Evolutionary conservation across 75 land plant species (phyloP).

Genomic region (Ceratopteris richardii): DNA sequence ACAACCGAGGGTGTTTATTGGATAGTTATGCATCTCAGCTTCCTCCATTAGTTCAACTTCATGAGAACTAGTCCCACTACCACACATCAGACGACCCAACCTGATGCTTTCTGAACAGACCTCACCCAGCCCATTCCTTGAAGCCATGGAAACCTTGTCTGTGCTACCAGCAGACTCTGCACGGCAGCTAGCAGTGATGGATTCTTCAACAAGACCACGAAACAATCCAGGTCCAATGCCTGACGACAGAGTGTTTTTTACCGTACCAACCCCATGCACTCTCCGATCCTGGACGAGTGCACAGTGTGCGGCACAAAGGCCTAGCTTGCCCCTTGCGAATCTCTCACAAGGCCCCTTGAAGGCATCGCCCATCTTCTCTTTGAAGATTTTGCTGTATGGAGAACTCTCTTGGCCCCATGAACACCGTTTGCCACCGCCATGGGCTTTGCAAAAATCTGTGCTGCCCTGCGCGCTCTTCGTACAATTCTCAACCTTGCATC

Average conservation of each 20-base stretch:
- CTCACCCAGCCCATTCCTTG: no score
- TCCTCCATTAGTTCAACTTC: no score
- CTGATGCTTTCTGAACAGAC: no score
- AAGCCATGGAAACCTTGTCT: no score
- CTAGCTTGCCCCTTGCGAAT: slow-evolving; percentile 78
- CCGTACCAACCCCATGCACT: slow-evolving; percentile 59
- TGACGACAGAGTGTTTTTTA: slow-evolving; percentile 6
- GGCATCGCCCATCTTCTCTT: slow-evolving; percentile 35
- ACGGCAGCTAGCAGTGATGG: no score
- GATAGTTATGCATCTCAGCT: no score
- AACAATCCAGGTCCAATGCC: slow-evolving; percentile 19
- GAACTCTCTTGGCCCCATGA: slow-evolving; percentile 58
- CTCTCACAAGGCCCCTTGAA: slow-evolving; percentile 44
- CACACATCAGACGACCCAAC: no score
- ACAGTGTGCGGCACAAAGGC: slow-evolving; percentile 70
- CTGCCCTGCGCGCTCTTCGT: slow-evolving; percentile 92
- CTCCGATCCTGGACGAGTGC: slow-evolving; percentile 64
- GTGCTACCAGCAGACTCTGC: no score
- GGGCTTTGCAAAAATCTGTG: slow-evolving; percentile 94
- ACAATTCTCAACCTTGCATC: slow-evolving; percentile 67
- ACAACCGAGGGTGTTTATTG: no score
- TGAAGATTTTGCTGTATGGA: slow-evolving; percentile 9
- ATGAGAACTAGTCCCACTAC: no score
- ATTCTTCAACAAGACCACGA: slow-evolving; percentile 9
- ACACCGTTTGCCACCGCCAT: slow-evolving; percentile 90